Base-by-base conservation (phyloP, 176 grass and related monocot species). In the Eragrostis nindensis region DNA sequence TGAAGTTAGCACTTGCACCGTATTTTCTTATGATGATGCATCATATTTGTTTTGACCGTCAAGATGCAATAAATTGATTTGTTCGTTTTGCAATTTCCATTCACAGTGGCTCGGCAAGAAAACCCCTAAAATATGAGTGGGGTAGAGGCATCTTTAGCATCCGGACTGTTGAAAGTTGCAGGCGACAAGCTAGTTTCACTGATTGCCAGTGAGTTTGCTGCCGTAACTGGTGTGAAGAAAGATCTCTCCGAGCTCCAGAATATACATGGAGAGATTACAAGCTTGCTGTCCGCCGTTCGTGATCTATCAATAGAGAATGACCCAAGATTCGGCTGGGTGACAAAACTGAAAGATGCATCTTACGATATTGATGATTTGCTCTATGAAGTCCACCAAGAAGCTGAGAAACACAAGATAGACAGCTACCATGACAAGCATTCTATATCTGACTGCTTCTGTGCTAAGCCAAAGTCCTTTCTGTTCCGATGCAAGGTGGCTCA, bases 291-390 rank as follows among this genome's bases (percentile, higher is more conserved):
- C 0, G 0, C 8, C 5, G 21, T 59, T 25, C 1, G 0, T 39
- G 21, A 43, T 5, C 21, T 0, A 60, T 5, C 52, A 16, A 26
- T 25, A 42, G 53, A n/a, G 1, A 26, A 7, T 43, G 19, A 44
- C 2, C 21, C 11, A 5, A 10, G 1, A 8, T 15, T 25, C 25
- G 6, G 1, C 0, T 44, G 73, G 73, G 6, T 61, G 32, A 26
- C 1, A 3, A 26, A 75, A 43, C 1, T 75, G 30, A 59, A 7
- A 60, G 5, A 45, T 21, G 15, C 65, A 46, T 60, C 10, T 2
- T 30, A 11, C 15, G 50, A 68, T 84, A 0, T 74, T 68, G 75
- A 69, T 68, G 48, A 62, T 61, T 53, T 80, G 44, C 44, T 46
- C 44, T n/a, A n/a, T n/a, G n/a, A n/a, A n/a, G n/a, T n/a, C n/a